Evolutionary conservation across 306 rosid genomes (phyloP).

Genomic region (Trifolium pratense): DNA sequence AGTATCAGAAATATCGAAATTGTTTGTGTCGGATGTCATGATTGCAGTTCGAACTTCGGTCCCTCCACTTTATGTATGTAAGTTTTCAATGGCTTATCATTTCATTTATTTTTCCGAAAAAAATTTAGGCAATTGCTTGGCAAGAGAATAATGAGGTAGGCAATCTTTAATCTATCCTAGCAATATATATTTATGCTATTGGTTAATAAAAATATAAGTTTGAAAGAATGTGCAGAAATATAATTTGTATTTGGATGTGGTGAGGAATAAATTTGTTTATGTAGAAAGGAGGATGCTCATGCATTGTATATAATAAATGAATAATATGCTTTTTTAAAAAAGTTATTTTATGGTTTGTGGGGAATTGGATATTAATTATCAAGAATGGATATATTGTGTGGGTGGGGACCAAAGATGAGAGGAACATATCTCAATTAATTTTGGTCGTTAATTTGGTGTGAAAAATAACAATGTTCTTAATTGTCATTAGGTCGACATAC

Average conservation of each 20-base stretch:
- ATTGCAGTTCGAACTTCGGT: too few relatives aligned
- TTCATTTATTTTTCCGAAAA: too few relatives aligned
- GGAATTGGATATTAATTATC: constrained; percentile 37
- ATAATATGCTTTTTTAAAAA: constrained; percentile 40
- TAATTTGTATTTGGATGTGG: constrained; percentile 39
- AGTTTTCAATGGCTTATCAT: too few relatives aligned
- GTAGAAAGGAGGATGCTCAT: constrained; percentile 57
- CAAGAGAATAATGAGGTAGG: constrained; percentile 1
- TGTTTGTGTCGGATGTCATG: too few relatives aligned
- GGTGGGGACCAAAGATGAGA: constrained; percentile 52
- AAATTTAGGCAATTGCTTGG: not conserved
- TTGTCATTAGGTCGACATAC: constrained; percentile 7
- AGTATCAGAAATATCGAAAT: too few relatives aligned
- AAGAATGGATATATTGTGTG: constrained; percentile 32
- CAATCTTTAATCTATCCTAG: not conserved
- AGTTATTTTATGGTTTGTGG: constrained; percentile 50
- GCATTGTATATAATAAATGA: constrained; percentile 44
- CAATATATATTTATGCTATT: not conserved
- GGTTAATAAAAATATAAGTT: constrained; percentile 4
- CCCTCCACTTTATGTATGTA: too few relatives aligned
- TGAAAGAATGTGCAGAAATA: constrained; percentile 33
- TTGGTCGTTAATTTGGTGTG: constrained; percentile 26
- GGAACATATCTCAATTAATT: constrained; percentile 43
- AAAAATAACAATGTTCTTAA: not conserved
- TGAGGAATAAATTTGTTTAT: constrained; percentile 46